phyloP scores from a whole-genome alignment of 192 early-diverging fungal genomes.

The Backusella australiensis region DNA sequence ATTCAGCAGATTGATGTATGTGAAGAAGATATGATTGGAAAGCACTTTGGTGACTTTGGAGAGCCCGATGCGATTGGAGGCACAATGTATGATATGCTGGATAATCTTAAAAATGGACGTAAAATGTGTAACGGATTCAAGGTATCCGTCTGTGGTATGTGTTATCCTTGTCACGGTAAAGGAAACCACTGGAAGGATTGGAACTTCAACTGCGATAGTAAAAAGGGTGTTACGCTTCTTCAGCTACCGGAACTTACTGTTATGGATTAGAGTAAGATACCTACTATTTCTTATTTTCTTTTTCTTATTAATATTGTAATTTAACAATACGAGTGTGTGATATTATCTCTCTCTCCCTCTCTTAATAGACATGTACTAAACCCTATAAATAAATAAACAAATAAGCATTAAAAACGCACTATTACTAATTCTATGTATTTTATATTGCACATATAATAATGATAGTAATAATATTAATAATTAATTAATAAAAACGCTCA shows the following conservation, averaged over 20 bases:
- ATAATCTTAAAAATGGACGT: conserved; percentile 42
- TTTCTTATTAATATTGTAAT: neutral
- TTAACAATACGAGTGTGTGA: neutral
- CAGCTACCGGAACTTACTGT: conserved; percentile 23
- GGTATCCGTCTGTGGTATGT: conserved; percentile 49
- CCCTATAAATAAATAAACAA: neutral
- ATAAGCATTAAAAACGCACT: neutral
- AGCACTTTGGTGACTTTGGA: conserved; percentile 51
- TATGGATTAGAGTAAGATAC: neutral
- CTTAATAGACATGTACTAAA: conserved; percentile 4
- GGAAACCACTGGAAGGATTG: conserved; percentile 53
- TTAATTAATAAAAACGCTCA: neutral
- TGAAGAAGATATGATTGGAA: conserved; percentile 63
- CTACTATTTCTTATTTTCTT: neutral
- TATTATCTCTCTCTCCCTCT: neutral
- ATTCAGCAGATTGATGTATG: conserved; percentile 63
- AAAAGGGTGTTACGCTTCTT: conserved; percentile 51
- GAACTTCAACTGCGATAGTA: conserved; percentile 51
- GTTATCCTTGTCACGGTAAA: conserved; percentile 53
- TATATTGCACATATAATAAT: too few species aligned
- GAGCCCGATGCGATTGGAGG: conserved; percentile 31
- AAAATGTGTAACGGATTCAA: conserved; percentile 53
- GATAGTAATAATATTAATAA: neutral
- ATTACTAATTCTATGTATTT: neutral
- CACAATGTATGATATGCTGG: conserved; percentile 57